These are phyloP conservation scores for Dactylella cylindrospora DNA, from an alignment of 2,329 filamentous ascomycete genomes.

Conservation along the genomic window DNA sequence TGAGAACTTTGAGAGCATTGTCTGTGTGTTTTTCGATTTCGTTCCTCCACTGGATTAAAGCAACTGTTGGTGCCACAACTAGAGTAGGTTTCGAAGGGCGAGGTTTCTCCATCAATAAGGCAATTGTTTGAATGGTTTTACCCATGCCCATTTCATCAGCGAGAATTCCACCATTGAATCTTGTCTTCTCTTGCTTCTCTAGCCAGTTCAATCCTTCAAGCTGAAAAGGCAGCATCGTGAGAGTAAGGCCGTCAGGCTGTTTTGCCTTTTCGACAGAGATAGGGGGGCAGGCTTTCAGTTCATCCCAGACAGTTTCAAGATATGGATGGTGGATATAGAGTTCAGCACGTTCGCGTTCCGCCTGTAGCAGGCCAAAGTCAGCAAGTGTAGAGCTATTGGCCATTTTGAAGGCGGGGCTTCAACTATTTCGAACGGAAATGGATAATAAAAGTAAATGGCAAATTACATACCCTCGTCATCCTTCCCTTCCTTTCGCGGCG, in stretches of 20 bases:
- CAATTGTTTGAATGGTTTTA: slow-evolving; percentile 97
- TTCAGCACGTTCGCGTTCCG: slow-evolving; percentile 62
- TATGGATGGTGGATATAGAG: slow-evolving; percentile 76
- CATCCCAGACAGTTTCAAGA: slow-evolving; percentile 80
- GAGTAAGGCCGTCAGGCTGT: slow-evolving; percentile 76
- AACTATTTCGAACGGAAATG: slow-evolving; percentile 25
- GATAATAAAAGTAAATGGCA: slow-evolving; percentile 44
- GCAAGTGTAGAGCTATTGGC: no score
- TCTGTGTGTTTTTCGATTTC: slow-evolving; percentile 81
- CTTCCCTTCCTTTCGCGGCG: slow-evolving; percentile 11
- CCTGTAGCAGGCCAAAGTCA: slow-evolving; percentile 47
- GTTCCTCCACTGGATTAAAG: slow-evolving; percentile 90
- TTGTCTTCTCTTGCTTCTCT: slow-evolving; percentile 78
- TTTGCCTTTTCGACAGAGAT: slow-evolving; percentile 65
- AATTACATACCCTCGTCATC: slow-evolving; percentile 46
- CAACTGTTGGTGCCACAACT: slow-evolving; percentile 88
- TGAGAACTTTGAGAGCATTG: slow-evolving; percentile 82
- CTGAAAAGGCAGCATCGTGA: slow-evolving; percentile 88
- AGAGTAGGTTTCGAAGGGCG: slow-evolving; percentile 69
- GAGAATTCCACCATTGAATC: slow-evolving; percentile 84
- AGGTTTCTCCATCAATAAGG: slow-evolving; percentile 89
- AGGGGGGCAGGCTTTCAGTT: slow-evolving; percentile 67
- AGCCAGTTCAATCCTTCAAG: slow-evolving; percentile 94
- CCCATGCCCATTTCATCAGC: slow-evolving; percentile 99
- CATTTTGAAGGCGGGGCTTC: no score